Base-by-base conservation (phyloP, 805 yeast species). In the Hanseniaspora pseudoguilliermondii region DNA sequence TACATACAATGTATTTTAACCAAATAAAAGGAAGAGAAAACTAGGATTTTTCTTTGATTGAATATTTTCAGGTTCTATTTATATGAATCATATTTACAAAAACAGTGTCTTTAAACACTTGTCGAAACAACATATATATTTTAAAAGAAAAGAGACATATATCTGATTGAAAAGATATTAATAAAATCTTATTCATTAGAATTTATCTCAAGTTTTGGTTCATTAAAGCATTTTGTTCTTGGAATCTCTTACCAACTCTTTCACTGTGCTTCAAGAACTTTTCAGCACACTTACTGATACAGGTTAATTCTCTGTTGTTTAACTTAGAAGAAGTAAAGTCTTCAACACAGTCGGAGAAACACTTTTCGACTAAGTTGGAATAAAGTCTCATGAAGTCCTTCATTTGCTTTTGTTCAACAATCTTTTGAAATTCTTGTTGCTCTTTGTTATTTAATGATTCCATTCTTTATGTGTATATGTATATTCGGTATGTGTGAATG, bases 191-290 rank as follows among this genome's bases (percentile, higher is more conserved):
- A 49, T 41, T 27, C 29, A 32, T 32, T 11, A 10, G 2, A 18
- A 5, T 11, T 41, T 49, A 49, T 41, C 75, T 73, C 76, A 83
- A 73, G 72, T 80, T 83, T 70, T 85, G 86, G 77, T 84, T 83
- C 75, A 85, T 73, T 61, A 82, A 73, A 57, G 85, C 86, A 58
- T 93, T 93, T 73, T 91, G 97, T 69, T 91, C 98, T 74, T 91
- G 97, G 91, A 93, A 93, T 74, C 97, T 83, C 73, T 86, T 91
- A 47, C 98, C 99, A 57, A 93, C 96, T 71, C 99, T 84, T 75
- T 93, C 98, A 71, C 91, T 82, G 77, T 91, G 97, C 71, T 93
- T 93, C 75, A 93, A 79, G 81, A 93, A 93, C 77, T 93, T 93
- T 73, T 91, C 97, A 50, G 96, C 84, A 71, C 99, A 93, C 72